Base-by-base conservation (phyloP, 768 basidiomycete species). In the Trametes villosa region DNA sequence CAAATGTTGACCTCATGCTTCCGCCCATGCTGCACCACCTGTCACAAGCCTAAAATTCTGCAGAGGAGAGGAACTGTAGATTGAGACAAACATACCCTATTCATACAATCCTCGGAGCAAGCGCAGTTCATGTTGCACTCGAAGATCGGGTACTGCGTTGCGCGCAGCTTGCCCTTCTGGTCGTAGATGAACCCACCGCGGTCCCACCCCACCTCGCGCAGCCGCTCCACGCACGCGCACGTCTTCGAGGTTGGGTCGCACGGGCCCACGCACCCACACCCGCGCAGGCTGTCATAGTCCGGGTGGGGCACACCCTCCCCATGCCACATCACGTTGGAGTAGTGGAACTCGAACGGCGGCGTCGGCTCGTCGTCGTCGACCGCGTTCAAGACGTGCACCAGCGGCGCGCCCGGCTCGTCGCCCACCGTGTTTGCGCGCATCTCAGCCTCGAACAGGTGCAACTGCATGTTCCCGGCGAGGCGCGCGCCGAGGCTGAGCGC, bases 11-110 rank as follows among this genome's bases (percentile, higher is more conserved):
- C 78, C 0, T 77, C 73, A 56, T 79, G 78, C 65, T 83, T 84
- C 34, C 94, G 78, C 1, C 94, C 95, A 59, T 85, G 81, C 67
- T 95, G 94, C 13, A 93, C 89, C 46, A 96, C 91, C 92, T 95
- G 57, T 3, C 27, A 30, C 24, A n/a, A 36, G 50, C n/a, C 9
- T 31, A 47, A 13, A 17, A 52, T n/a, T n/a, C 9, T 2, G n/a
- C 18, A 9, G 13, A 1, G 9, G 2, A 33, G 12, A n/a, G n/a
- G n/a, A n/a, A n/a, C n/a, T n/a, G n/a, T n/a, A 31, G 4, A 20
- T 46, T 57, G 2, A 44, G 36, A 22, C n/a, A 30, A 42, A 13
- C 85, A 63, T 68, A 94, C 94, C 73, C 94, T 76, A 74, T 96
- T 96, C 49, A 77, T 78, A 70, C 94, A 97, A 44, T 88, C 85